Conservation (phyloP, 208 protist species). For the Leishmania lainsoni region DNA sequence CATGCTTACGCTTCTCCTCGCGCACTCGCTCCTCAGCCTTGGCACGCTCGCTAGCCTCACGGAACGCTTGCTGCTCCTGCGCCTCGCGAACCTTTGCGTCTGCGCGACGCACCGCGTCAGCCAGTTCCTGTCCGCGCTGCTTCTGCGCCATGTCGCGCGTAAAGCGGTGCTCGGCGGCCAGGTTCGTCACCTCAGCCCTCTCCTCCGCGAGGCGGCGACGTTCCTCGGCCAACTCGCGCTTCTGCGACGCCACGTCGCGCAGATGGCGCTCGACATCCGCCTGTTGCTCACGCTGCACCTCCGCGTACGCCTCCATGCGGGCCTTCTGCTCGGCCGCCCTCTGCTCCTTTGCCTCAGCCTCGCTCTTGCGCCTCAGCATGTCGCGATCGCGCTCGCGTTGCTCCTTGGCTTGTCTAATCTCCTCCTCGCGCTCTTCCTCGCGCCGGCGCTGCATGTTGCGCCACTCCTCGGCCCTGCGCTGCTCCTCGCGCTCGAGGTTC, state of each 20-base stretch:
- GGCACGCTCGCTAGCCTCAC: slow-evolving; percentile 45
- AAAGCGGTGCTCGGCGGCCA: slow-evolving; percentile 48
- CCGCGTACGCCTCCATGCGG: slow-evolving; percentile 58
- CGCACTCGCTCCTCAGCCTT: slow-evolving; percentile 35
- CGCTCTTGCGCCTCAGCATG: slow-evolving; percentile 46
- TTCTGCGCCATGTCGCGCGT: slow-evolving; percentile 48
- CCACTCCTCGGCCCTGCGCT: slow-evolving; percentile 69
- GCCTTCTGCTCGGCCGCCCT: slow-evolving; percentile 45
- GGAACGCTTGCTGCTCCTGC: slow-evolving; percentile 48
- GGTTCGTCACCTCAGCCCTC: slow-evolving; percentile 40
- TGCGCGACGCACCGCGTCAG: slow-evolving; percentile 58
- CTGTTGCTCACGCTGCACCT: slow-evolving; percentile 75
- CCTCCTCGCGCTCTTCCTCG: slow-evolving; percentile 59
- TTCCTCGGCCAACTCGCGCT: slow-evolving; percentile 69
- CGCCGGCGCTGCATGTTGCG: slow-evolving; percentile 72
- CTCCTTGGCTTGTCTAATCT: slow-evolving; percentile 9
- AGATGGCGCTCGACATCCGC: slow-evolving; percentile 76
- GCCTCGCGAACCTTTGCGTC: slow-evolving; percentile 69
- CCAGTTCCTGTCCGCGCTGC: slow-evolving; percentile 65
- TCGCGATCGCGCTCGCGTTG: too few species aligned
- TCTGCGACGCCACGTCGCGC: slow-evolving; percentile 68
- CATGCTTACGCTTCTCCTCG: slow-evolving; percentile 45
- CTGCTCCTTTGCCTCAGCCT: slow-evolving; percentile 37
- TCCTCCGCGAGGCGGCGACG: slow-evolving; percentile 62
- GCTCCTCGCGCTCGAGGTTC: slow-evolving; percentile 74